These are phyloP conservation scores for Cystobasidium pallidum DNA, from an alignment of 1,284 basidiomycete genomes.

Conservation along the genomic window DNA sequence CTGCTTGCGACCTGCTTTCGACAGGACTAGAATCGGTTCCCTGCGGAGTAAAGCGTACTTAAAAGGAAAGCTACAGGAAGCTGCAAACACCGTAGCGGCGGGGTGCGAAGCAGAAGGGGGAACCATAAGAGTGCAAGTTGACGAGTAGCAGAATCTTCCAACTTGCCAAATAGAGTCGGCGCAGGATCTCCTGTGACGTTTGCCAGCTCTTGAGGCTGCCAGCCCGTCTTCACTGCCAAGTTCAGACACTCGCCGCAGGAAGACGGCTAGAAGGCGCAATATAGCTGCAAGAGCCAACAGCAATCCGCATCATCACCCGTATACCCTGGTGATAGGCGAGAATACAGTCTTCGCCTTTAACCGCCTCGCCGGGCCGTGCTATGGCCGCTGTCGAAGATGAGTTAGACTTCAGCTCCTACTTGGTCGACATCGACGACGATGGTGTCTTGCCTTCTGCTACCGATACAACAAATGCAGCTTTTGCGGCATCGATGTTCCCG, in stretches of 20 bases:
- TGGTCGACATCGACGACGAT: constrained; percentile 39
- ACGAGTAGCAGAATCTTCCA: no score
- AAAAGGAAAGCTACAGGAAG: no score
- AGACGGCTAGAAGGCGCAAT: background rate
- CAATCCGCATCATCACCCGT: background rate
- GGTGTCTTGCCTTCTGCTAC: background rate
- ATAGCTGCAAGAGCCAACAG: background rate
- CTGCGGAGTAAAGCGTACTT: no score
- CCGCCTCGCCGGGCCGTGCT: background rate
- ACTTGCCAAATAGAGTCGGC: no score
- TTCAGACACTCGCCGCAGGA: no score
- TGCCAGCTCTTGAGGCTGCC: background rate
- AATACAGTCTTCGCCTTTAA: background rate
- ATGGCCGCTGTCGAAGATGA: constrained; percentile 36
- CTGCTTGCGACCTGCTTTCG: no score
- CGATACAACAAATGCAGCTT: background rate
- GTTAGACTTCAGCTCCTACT: constrained; percentile 42
- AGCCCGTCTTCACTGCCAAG: background rate
- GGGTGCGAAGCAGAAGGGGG: no score
- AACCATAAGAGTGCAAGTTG: no score
- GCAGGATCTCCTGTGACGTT: no score
- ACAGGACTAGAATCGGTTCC: no score
- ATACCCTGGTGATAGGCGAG: background rate
- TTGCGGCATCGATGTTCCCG: background rate
- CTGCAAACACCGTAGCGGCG: no score